phyloP scores from a whole-genome alignment of 352 stramenopile genomes.

The Plasmopara halstedii region DNA sequence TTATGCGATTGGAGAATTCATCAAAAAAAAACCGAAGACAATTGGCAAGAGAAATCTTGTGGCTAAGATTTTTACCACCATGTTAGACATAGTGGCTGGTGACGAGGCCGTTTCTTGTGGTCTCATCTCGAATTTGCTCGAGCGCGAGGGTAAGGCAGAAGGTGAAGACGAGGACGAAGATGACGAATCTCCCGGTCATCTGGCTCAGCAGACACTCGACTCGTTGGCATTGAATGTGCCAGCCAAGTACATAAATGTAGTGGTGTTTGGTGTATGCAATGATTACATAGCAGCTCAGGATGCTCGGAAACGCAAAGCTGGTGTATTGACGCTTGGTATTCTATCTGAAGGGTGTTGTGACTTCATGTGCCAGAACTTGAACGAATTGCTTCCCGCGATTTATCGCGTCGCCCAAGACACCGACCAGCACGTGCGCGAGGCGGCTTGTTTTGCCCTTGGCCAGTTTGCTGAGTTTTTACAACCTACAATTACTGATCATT shows the following conservation, averaged over 20 bases:
- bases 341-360: conserved; percentile 95
- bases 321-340: conserved; percentile 94
- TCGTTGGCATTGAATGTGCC: conserved; percentile 72
- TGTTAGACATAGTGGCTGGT: conserved; percentile 74
- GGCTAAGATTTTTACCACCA: conserved; percentile 77
- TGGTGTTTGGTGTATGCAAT: conserved; percentile 72
- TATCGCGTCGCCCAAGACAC: conserved; percentile 87
- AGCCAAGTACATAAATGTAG: conserved; percentile 73
- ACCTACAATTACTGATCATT: conserved; percentile 94
- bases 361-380: conserved; percentile 92
- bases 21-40: conserved; percentile 87
- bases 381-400: conserved; percentile 89
- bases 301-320: conserved; percentile 91
- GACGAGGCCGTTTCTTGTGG: conserved; percentile 77
- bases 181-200: conserved; percentile 69
- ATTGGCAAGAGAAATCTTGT: conserved; percentile 80
- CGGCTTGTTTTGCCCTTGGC: conserved; percentile 96
- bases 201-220: conserved; percentile 82
- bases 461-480: conserved; percentile 98
- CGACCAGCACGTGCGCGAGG: conserved; percentile 93
- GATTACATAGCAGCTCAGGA: conserved; percentile 89
- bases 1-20: conserved; percentile 78
- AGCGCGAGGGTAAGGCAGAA: conserved; percentile 49
- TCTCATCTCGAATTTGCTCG: conserved; percentile 74
- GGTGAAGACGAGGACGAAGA: conserved; percentile 68